Conservation (phyloP, 2,329 filamentous ascomycete genomes). For the Fusarium solani-melongenae region DNA sequence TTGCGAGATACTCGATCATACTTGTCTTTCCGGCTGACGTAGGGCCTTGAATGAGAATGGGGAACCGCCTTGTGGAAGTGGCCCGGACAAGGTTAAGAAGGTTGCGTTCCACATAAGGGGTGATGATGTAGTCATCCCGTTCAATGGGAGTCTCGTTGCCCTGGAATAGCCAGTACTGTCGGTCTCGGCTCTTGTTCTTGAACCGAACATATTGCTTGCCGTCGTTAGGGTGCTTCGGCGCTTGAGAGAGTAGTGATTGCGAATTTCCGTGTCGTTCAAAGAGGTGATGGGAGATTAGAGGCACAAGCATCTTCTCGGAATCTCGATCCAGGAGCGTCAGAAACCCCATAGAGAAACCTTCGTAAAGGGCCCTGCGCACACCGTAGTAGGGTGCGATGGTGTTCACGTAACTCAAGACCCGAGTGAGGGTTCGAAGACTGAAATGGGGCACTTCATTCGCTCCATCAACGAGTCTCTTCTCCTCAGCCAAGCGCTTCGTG, state of each 20-base stretch:
- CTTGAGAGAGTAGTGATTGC: conserved; percentile 79
- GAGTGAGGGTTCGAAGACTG: conserved; percentile 91
- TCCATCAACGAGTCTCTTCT: conserved; percentile 90
- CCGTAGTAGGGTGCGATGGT: conserved; percentile 88
- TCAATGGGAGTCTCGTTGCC: conserved; percentile 73
- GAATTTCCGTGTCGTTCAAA: conserved; percentile 75
- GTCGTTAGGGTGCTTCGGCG: conserved; percentile 81
- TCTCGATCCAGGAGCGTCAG: conserved; percentile 85
- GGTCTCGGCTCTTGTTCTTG: conserved; percentile 68
- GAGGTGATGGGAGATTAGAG: conserved; percentile 83
- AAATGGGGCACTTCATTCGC: conserved; percentile 97
- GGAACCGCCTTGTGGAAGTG: conserved; percentile 90
- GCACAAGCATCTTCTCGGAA: conserved; percentile 82
- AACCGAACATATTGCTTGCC: conserved; percentile 84
- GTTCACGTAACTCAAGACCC: conserved; percentile 87
- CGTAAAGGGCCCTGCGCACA: conserved; percentile 85
- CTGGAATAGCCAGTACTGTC: conserved; percentile 90
- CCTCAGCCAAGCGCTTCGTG: conserved; percentile 82
- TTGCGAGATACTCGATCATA: conserved; percentile 99
- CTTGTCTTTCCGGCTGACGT: conserved; percentile 98
- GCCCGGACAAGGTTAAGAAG: conserved; percentile 94
- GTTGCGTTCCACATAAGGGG: conserved; percentile 93
- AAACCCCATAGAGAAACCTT: conserved; percentile 99
- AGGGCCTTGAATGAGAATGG: conserved; percentile 94
- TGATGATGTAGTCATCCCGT: conserved; percentile 93